These are phyloP conservation scores for Linderniella brevidens DNA, from an alignment of 257 asterid genomes.

Conservation along the genomic window DNA sequence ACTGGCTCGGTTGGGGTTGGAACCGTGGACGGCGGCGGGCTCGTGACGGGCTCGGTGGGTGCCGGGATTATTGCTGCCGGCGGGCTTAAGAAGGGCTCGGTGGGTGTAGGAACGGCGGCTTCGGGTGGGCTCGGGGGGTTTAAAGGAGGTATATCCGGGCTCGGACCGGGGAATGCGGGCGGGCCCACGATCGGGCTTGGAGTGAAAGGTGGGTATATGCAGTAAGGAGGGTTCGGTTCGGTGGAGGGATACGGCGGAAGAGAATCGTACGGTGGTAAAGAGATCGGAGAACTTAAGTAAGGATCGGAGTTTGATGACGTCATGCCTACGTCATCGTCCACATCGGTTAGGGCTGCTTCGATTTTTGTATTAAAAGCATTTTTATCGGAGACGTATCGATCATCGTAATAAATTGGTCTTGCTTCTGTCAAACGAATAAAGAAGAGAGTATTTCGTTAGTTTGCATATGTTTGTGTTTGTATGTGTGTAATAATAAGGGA, in stretches of 20 bases:
- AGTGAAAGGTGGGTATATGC: slow-evolving; percentile 37
- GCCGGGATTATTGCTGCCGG: slow-evolving; percentile 8
- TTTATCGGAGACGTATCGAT: slow-evolving; percentile 15
- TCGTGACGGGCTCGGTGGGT: slow-evolving; percentile 13
- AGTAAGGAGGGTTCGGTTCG: slow-evolving; percentile 40
- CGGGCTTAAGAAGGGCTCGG: slow-evolving; percentile 14
- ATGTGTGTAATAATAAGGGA: no score
- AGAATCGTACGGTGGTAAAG: slow-evolving; percentile 65
- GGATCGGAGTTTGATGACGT: slow-evolving; percentile 38
- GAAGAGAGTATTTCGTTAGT: background rate
- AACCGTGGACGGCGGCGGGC: background rate
- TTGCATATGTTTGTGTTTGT: no score
- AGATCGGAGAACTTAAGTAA: slow-evolving; percentile 55
- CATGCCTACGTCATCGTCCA: slow-evolving; percentile 6
- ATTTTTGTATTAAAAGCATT: background rate
- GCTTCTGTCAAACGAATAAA: background rate
- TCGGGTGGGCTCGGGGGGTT: slow-evolving; percentile 13
- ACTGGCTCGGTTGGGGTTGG: slow-evolving; percentile 7
- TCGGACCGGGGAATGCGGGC: slow-evolving; percentile 19
- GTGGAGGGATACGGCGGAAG: slow-evolving; percentile 56
- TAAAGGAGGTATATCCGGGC: slow-evolving; percentile 10
- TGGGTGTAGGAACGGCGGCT: slow-evolving; percentile 12
- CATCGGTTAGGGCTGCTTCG: background rate
- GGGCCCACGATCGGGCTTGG: slow-evolving; percentile 24
- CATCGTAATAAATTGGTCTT: slow-evolving; percentile 12